These are phyloP conservation scores for Pseudocercospora crystallina DNA, from an alignment of 2,329 filamentous ascomycete genomes.

Conservation along the genomic window DNA sequence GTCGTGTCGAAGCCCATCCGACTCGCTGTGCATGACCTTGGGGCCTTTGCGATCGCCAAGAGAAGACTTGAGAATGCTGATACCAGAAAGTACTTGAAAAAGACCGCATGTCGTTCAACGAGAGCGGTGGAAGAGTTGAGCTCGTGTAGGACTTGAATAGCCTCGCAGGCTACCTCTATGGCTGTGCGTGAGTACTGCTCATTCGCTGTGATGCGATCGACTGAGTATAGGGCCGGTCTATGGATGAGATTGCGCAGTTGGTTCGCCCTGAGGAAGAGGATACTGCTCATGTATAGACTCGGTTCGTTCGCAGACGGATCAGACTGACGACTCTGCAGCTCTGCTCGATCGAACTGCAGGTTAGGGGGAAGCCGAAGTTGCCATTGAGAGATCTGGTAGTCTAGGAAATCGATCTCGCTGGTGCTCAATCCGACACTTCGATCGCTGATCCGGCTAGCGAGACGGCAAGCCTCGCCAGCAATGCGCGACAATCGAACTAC, in stretches of 20 bases:
- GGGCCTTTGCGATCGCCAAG: neutral
- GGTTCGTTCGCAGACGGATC: neutral
- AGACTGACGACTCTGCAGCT: neutral
- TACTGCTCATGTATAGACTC: slow-evolving; percentile 1
- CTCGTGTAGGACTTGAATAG: slow-evolving; percentile 1
- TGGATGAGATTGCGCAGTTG: slow-evolving; percentile 1
- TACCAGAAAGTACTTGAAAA: slow-evolving; percentile 1
- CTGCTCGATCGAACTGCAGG: neutral
- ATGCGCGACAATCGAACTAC: neutral
- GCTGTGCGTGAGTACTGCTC: slow-evolving; percentile 1
- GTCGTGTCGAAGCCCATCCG: neutral
- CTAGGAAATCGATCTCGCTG: neutral
- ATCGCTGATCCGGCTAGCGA: slow-evolving; percentile 1
- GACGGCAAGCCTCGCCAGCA: slow-evolving; percentile 1
- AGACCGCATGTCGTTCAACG: neutral
- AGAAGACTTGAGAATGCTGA: slow-evolving; percentile 2
- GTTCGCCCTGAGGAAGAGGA: slow-evolving; percentile 1
- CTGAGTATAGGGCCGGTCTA: neutral
- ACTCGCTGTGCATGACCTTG: neutral
- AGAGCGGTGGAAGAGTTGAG: neutral
- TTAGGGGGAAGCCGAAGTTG: neutral
- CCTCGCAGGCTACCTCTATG: slow-evolving; percentile 1
- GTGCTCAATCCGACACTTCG: neutral
- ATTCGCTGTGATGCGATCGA: neutral
- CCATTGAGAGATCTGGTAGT: slow-evolving; percentile 2